Conservation (phyloP, 495 filamentous ascomycete genomes). For the Parmelia sp. region DNA sequence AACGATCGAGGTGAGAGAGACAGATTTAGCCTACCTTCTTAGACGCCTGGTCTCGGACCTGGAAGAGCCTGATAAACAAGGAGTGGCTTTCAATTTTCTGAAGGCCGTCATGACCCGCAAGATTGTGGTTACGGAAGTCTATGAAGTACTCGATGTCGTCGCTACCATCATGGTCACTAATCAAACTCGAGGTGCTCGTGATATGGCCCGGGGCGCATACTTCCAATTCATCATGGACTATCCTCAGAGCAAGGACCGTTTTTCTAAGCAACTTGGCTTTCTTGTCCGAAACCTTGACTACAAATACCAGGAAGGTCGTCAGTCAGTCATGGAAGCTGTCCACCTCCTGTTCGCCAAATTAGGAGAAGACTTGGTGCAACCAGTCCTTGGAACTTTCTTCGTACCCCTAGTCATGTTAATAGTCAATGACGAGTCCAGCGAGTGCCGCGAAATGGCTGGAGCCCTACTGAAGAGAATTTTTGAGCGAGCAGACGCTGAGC, state of each 20-base stretch:
- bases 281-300: slow-evolving; percentile 87
- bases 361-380: slow-evolving; percentile 69
- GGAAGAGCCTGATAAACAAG: slow-evolving; percentile 84
- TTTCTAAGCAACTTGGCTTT: slow-evolving; percentile 83
- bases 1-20: slow-evolving; percentile 67
- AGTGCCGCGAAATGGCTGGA: slow-evolving; percentile 79
- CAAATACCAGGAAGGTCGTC: slow-evolving; percentile 74
- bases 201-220: slow-evolving; percentile 80
- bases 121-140: slow-evolving; percentile 77
- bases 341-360: slow-evolving; percentile 78
- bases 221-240: slow-evolving; percentile 93
- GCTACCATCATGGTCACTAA: slow-evolving; percentile 95
- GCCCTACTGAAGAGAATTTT: slow-evolving; percentile 74
- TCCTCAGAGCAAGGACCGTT: slow-evolving; percentile 79
- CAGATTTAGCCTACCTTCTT: slow-evolving; percentile 75
- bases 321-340: slow-evolving; percentile 86
- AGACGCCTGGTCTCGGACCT: slow-evolving; percentile 80
- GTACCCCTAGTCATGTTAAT: slow-evolving; percentile 77
- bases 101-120: slow-evolving; percentile 77
- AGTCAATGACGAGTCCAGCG: slow-evolving; percentile 77
- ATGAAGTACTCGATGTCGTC: slow-evolving; percentile 82
- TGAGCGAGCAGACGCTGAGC: slow-evolving; percentile 68
- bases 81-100: slow-evolving; percentile 89
- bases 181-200: slow-evolving; percentile 75
- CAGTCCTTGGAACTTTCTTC: slow-evolving; percentile 76